These are phyloP conservation scores for Pholiota molesta DNA, from an alignment of 768 basidiomycete species.

Conservation along the genomic window DNA sequence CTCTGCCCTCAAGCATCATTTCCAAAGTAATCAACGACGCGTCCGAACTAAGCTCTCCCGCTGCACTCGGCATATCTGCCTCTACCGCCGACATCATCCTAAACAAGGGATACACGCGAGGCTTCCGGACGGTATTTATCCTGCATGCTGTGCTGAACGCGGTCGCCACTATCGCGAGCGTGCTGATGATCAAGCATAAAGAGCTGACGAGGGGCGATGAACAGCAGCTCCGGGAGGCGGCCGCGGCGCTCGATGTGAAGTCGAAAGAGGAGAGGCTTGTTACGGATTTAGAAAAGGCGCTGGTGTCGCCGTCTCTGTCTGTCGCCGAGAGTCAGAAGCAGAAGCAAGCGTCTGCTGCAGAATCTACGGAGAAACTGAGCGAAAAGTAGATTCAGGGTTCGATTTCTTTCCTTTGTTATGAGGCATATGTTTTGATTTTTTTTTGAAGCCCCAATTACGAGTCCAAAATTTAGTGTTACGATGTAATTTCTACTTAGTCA, in stretches of 20 bases:
- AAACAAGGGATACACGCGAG: conserved; percentile 51
- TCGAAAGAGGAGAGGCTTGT: neutral
- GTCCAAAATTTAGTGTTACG: too few species aligned
- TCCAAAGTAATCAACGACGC: conserved; percentile 54
- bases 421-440: too few species aligned
- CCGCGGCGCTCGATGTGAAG: conserved; percentile 16
- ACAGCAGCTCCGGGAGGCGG: conserved; percentile 45
- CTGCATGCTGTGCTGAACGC: conserved; percentile 60
- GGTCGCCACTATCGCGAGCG: conserved; percentile 54
- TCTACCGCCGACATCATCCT: conserved; percentile 44
- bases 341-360: neutral
- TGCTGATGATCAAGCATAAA: conserved; percentile 64
- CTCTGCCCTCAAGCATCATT: conserved; percentile 40
- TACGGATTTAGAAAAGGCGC: conserved; percentile 6
- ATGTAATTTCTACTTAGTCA: too few species aligned
- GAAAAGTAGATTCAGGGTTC: neutral
- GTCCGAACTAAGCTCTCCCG: conserved; percentile 33
- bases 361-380: neutral
- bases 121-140: conserved; percentile 63
- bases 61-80: conserved; percentile 37
- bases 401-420: neutral
- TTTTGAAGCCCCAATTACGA: too few species aligned
- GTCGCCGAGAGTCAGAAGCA: neutral
- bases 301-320: neutral
- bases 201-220: conserved; percentile 64